Evolutionary conservation across 192 early-diverging fungal species (phyloP).

Genomic region (Phlyctochytrium planicorne): DNA sequence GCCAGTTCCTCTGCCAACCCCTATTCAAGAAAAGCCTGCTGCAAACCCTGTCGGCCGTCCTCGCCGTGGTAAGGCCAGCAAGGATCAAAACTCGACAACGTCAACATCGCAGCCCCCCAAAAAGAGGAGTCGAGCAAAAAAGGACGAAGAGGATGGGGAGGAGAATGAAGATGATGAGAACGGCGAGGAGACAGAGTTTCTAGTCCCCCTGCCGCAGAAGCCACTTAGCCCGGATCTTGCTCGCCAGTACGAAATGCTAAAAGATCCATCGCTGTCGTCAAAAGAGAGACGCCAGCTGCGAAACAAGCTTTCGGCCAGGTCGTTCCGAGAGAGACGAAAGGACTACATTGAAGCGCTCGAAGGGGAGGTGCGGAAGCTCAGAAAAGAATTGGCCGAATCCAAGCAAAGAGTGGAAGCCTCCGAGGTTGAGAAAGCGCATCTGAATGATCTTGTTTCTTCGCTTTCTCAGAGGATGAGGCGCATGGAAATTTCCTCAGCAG

Average conservation of each 20-base stretch:
- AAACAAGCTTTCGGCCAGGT: slow-evolving; percentile 85
- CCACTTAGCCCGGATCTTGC: neutral
- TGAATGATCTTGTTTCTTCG: neutral
- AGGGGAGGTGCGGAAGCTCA: slow-evolving; percentile 52
- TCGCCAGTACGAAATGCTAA: slow-evolving; percentile 7
- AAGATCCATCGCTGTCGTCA: slow-evolving; percentile 46
- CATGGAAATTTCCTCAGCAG: neutral
- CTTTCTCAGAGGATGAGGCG: neutral
- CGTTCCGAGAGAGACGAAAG: slow-evolving; percentile 83
- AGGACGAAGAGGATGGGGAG: slow-evolving; percentile 7
- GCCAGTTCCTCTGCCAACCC: too few species aligned
- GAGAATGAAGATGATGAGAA: neutral
- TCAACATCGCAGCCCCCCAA: neutral
- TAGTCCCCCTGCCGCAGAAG: slow-evolving; percentile 2
- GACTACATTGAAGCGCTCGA: slow-evolving; percentile 66
- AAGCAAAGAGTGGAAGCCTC: slow-evolving; percentile 35
- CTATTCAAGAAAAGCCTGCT: neutral
- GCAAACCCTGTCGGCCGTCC: neutral
- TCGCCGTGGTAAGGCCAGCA: neutral
- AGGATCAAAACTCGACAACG: too few species aligned
- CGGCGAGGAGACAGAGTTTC: neutral
- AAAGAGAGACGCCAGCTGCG: slow-evolving; percentile 80
- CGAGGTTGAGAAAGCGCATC: slow-evolving; percentile 5
- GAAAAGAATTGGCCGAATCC: slow-evolving; percentile 50
- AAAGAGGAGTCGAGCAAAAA: neutral